A percentile compares a stretch with the other conserved stretches of the same genome.
These are phyloP conservation scores for Lactarius evosmus DNA, from an alignment of 768 basidiomycete genomes.

Conservation along the genomic window DNA sequence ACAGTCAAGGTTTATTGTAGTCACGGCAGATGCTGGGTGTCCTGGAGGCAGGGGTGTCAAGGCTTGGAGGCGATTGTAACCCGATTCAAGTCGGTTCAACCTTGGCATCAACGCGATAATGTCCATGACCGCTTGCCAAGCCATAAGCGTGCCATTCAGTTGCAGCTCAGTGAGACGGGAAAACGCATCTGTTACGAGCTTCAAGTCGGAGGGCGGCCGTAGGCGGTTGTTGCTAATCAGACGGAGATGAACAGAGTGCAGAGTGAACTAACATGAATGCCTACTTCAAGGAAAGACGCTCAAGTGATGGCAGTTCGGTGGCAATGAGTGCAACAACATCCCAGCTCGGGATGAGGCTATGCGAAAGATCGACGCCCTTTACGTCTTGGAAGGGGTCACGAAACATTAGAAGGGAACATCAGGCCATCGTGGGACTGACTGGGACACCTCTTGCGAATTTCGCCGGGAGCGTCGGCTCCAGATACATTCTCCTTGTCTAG, in stretches of 20 bases:
- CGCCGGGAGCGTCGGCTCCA: slow-evolving; percentile 46
- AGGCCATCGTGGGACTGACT: slow-evolving; percentile 47
- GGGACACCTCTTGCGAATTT: slow-evolving; percentile 57
- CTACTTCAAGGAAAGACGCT: slow-evolving; percentile 76
- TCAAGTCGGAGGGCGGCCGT: slow-evolving; percentile 36
- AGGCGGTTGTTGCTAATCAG: slow-evolving; percentile 52
- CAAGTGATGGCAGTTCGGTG: slow-evolving; percentile 56
- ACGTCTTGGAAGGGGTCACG: slow-evolving; percentile 15
- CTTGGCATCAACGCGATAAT: slow-evolving; percentile 51
- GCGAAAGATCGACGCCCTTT: slow-evolving; percentile 74
- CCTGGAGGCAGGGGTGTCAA: slow-evolving; percentile 29
- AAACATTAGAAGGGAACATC: slow-evolving; percentile 22
- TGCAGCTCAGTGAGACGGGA: slow-evolving; percentile 58
- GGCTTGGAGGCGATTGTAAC: slow-evolving; percentile 56
- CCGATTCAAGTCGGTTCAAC: slow-evolving; percentile 60
- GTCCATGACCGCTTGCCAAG: slow-evolving; percentile 65
- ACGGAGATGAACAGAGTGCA: slow-evolving; percentile 25
- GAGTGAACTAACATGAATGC: slow-evolving; percentile 33
- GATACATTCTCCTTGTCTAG: slow-evolving; percentile 68
- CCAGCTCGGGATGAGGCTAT: slow-evolving; percentile 73
- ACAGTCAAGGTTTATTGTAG: slow-evolving; percentile 64
- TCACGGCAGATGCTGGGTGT: slow-evolving; percentile 33
- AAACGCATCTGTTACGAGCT: slow-evolving; percentile 44
- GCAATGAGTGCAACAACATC: slow-evolving; percentile 60
- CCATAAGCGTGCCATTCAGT: slow-evolving; percentile 66